These are phyloP conservation scores for Scolecobasidium constrictum DNA, from an alignment of 2,329 filamentous ascomycete genomes.

Conservation along the genomic window DNA sequence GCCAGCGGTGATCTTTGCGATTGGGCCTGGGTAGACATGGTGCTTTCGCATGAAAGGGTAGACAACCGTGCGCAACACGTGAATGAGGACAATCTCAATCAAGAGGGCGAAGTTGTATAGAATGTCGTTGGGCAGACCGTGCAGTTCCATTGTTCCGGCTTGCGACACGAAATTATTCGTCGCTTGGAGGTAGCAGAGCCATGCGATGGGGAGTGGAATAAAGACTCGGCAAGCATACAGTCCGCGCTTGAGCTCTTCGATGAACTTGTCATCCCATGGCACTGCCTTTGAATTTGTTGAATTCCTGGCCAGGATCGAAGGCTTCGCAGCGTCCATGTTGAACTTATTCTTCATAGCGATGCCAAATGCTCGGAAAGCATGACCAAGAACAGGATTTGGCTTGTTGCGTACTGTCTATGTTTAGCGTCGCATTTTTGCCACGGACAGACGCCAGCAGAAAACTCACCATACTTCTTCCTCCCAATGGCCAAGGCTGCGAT, in stretches of 20 bases:
- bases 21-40: conserved; percentile 36
- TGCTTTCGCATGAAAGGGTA: conserved; percentile 34
- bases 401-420: too few relatives aligned
- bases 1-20: conserved; percentile 41
- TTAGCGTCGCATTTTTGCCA: too few relatives aligned
- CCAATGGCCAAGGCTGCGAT: not conserved
- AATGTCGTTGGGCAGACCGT: conserved; percentile 41
- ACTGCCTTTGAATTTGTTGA: conserved; percentile 7
- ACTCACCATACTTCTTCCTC: conserved; percentile 4
- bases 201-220: conserved; percentile 22
- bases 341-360: too few relatives aligned
- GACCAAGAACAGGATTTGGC: too few relatives aligned
- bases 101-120: conserved; percentile 41
- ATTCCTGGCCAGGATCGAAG: conserved; percentile 13
- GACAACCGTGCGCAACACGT: conserved; percentile 37
- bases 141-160: conserved; percentile 17
- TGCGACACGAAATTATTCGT: conserved; percentile 39
- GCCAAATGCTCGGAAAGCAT: too few relatives aligned
- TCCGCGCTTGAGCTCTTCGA: conserved; percentile 25
- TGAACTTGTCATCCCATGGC: conserved; percentile 23
- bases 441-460: too few relatives aligned
- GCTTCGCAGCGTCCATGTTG: conserved; percentile 23
- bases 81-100: conserved; percentile 36
- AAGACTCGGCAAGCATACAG: conserved; percentile 25
- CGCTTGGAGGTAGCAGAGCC: not conserved